Percentiles rank a stretch among this genome's conserved stretches.
These are phyloP conservation scores for Patellaria atrata DNA, from an alignment of 495 filamentous ascomycete species.

Conservation along the genomic window DNA sequence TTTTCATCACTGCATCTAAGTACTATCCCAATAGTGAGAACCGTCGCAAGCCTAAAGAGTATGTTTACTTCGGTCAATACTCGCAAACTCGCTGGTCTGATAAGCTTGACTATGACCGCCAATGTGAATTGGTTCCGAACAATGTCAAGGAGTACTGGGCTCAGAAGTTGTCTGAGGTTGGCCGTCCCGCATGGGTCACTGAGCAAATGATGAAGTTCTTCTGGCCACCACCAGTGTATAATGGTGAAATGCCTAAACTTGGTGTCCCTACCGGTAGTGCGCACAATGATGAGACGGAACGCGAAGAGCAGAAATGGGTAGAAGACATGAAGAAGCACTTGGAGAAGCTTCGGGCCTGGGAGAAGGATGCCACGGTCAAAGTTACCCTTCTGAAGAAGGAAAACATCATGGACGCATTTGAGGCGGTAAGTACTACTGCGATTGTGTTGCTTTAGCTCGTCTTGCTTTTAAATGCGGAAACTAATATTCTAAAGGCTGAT, in stretches of 20 bases:
- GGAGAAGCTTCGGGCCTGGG: slow-evolving; percentile 20
- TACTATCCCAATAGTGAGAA: background rate
- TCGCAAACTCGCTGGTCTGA: slow-evolving; percentile 24
- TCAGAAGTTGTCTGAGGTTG: slow-evolving; percentile 15
- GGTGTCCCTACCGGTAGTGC: too few relatives aligned
- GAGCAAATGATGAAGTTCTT: slow-evolving; percentile 23
- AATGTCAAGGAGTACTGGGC: slow-evolving; percentile 23
- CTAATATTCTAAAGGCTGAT: slow-evolving; percentile 18
- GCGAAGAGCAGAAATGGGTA: slow-evolving; percentile 11
- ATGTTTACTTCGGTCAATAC: slow-evolving; percentile 26
- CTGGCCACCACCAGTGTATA: slow-evolving; percentile 24
- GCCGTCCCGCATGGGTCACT: slow-evolving; percentile 24
- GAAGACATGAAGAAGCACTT: slow-evolving; percentile 17
- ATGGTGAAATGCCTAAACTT: slow-evolving; percentile 6
- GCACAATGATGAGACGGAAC: slow-evolving; percentile 5
- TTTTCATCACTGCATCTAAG: slow-evolving; percentile 19
- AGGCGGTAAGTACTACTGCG: slow-evolving; percentile 9
- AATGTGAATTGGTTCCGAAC: slow-evolving; percentile 20
- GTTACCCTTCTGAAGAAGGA: slow-evolving; percentile 18
- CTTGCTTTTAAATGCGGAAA: background rate
- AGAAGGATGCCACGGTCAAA: slow-evolving; percentile 21
- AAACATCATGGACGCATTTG: slow-evolving; percentile 22
- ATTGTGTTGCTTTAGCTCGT: background rate
- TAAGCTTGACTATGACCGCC: slow-evolving; percentile 25
- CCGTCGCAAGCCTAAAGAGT: slow-evolving; percentile 7